Conservation (phyloP, 2,329 filamentous ascomycete species). For the Phyllosticta citriasiana region DNA sequence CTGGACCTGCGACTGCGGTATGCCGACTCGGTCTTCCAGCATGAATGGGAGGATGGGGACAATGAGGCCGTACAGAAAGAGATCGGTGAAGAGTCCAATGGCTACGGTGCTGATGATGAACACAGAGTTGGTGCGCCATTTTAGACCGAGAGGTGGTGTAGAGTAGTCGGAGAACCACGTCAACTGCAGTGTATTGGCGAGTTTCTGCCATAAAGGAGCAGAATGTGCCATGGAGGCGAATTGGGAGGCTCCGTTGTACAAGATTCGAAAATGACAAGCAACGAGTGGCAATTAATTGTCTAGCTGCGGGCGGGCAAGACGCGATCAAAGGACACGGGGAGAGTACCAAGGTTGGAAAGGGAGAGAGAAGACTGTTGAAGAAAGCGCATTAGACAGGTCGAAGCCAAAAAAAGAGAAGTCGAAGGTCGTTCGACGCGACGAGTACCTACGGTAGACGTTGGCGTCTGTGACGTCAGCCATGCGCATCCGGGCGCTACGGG, state of each 20-base stretch:
- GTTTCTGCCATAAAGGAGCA: background rate
- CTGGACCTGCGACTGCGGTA: slow-evolving; percentile 43
- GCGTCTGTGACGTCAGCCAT: background rate
- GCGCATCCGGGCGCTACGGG: background rate
- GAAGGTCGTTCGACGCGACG: background rate
- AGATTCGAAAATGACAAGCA: background rate
- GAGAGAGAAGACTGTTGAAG: background rate
- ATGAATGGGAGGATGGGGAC: slow-evolving; percentile 51
- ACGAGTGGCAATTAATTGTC: background rate
- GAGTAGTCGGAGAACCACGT: background rate
- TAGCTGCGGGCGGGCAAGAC: background rate
- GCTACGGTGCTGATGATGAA: slow-evolving; percentile 51
- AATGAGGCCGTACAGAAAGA: slow-evolving; percentile 51
- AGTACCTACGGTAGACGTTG: background rate
- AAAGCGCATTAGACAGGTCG: background rate
- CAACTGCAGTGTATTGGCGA: slow-evolving; percentile 5
- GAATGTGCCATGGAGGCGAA: background rate
- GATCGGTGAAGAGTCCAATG: slow-evolving; percentile 46
- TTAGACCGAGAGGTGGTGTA: slow-evolving; percentile 21
- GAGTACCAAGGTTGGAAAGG: background rate
- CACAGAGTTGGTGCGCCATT: slow-evolving; percentile 46
- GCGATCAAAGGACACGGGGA: background rate
- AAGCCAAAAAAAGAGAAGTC: background rate
- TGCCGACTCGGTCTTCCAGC: slow-evolving; percentile 40
- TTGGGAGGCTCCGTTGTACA: background rate